Evolutionary conservation across 129 eudicot genomes (phyloP).

Genomic region (carrot (Daucus carota)): DH1_v3.0 NC_030382.2:44768501-44769000

Average conservation of each 20-base stretch:
- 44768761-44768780: conserved; percentile 73
- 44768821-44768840: conserved; percentile 60
- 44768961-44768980: conserved; percentile 94
- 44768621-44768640: conserved; percentile 57
- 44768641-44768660: conserved; percentile 86
- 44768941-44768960: conserved; percentile 94
- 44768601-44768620: conserved; percentile 66
- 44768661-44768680: conserved; percentile 79
- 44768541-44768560: neutral
- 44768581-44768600: conserved; percentile 43
- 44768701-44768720: conserved; percentile 91
- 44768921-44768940: conserved; percentile 94
- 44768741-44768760: conserved; percentile 71
- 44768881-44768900: conserved; percentile 43
- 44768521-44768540: neutral
- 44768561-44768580: neutral
- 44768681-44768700: conserved; percentile 59
- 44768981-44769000: conserved; percentile 81
- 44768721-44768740: conserved; percentile 51
- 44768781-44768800: conserved; percentile 88
- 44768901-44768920: conserved; percentile 51
- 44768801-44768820: conserved; percentile 82
- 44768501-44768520: neutral
- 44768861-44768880: conserved; percentile 63
- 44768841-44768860: conserved; percentile 59